Percentiles rank a stretch among this genome's conserved stretches.
Evolutionary conservation across 805 yeast genomes (phyloP).

Genomic region (Naumovozyma castellii): DNA sequence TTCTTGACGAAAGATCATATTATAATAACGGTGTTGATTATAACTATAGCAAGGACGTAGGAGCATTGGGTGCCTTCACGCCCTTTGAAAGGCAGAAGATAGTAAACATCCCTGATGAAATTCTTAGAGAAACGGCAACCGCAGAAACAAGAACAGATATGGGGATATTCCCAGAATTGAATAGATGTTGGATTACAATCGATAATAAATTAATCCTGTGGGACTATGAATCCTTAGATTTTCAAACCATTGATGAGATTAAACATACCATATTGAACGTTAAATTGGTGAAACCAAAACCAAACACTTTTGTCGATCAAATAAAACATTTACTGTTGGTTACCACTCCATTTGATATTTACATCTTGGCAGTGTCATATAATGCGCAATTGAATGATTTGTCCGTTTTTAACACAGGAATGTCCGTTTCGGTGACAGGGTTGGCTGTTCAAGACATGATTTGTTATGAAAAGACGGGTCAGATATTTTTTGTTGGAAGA

Average conservation of each 20-base stretch:
- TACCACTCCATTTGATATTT: conserved; percentile 72
- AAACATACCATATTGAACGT: conserved; percentile 70
- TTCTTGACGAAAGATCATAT: conserved; percentile 40
- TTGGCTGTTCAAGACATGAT: conserved; percentile 56
- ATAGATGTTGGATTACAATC: conserved; percentile 76
- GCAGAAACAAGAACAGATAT: conserved; percentile 60
- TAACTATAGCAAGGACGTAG: conserved; percentile 46
- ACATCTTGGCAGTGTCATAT: conserved; percentile 63
- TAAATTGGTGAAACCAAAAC: conserved; percentile 69
- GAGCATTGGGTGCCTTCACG: conserved; percentile 43
- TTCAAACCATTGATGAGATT: conserved; percentile 73
- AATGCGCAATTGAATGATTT: conserved; percentile 37
- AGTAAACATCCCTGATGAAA: conserved; percentile 69
- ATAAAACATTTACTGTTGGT: conserved; percentile 67
- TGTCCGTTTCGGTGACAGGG: conserved; percentile 74
- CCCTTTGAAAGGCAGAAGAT: conserved; percentile 68
- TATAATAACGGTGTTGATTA: conserved; percentile 56
- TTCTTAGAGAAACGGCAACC: conserved; percentile 61
- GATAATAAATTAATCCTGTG: conserved; percentile 78
- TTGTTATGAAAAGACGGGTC: conserved; percentile 54
- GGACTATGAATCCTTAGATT: conserved; percentile 67
- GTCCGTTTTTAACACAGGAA: conserved; percentile 71
- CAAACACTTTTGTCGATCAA: conserved; percentile 67
- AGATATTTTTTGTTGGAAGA: conserved; percentile 76
- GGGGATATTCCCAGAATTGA: conserved; percentile 76